Evolutionary conservation across 805 yeast genomes (phyloP).

Genomic region (Saccharomycopsis fermentans): DNA sequence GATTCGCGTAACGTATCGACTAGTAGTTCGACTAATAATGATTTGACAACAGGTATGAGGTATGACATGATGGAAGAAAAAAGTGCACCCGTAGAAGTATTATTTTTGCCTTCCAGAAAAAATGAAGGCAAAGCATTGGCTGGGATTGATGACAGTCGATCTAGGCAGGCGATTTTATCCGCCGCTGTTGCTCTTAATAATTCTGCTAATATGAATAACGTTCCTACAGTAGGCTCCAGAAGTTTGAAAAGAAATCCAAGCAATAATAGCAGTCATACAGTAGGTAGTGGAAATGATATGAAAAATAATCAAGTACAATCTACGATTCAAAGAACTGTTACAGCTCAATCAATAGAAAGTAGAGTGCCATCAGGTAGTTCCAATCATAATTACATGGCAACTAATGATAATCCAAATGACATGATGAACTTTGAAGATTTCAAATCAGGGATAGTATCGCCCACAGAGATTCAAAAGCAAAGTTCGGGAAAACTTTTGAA

Average conservation of each 20-base stretch:
- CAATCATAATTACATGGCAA: not conserved
- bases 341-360: not conserved
- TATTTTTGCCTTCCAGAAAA: constrained; percentile 14
- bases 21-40: not conserved
- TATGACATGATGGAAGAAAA: constrained; percentile 17
- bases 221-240: constrained; percentile 1
- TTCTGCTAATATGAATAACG: not conserved
- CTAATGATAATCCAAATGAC: not conserved
- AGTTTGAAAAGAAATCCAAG: not conserved
- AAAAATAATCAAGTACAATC: not conserved
- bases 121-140: not conserved
- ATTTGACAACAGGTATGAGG: constrained; percentile 9
- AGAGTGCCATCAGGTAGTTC: not conserved
- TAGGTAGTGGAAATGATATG: not conserved
- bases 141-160: constrained; percentile 1
- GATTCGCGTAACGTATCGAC: not conserved
- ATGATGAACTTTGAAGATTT: not conserved
- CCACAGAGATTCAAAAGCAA: constrained; percentile 14
- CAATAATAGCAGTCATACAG: not conserved
- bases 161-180: constrained; percentile 1
- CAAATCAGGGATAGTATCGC: constrained; percentile 13
- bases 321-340: not conserved
- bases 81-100: constrained; percentile 17
- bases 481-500: not conserved
- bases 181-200: not conserved